phyloP scores from a whole-genome alignment of 306 rosid species.

The Alnus rubra region DNA sequence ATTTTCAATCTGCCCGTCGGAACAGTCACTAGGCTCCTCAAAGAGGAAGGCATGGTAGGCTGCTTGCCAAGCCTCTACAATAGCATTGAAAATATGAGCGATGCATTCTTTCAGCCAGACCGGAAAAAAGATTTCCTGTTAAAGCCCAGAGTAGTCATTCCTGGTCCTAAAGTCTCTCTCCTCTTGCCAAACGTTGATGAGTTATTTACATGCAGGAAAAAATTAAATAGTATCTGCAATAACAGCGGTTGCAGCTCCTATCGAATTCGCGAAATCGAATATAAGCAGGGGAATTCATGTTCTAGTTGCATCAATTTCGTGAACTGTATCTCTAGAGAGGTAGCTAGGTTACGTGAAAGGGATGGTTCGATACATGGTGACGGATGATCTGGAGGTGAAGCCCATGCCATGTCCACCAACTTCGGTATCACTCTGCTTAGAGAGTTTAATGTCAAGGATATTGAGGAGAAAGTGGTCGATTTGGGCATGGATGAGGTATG shows the following conservation, averaged over 20 bases:
- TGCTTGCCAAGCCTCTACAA: slow-evolving; percentile 10
- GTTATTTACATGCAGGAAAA: not conserved
- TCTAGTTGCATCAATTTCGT: too few relatives aligned
- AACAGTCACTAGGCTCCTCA: slow-evolving; percentile 2
- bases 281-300: too few relatives aligned
- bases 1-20: slow-evolving; percentile 14
- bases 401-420: slow-evolving; percentile 35
- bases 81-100: slow-evolving; percentile 6
- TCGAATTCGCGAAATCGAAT: too few relatives aligned
- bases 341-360: slow-evolving; percentile 33
- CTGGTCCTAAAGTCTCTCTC: not conserved
- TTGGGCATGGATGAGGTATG: slow-evolving; percentile 34
- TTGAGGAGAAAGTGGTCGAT: slow-evolving; percentile 31
- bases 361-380: slow-evolving; percentile 33
- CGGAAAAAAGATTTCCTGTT: not conserved
- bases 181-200: not conserved
- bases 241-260: too few relatives aligned
- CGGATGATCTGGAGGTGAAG: slow-evolving; percentile 38
- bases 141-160: not conserved
- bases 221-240: too few relatives aligned
- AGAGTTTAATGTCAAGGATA: slow-evolving; percentile 22
- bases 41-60: slow-evolving; percentile 6
- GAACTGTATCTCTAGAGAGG: not conserved
- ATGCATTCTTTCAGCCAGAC: not conserved
- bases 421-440: slow-evolving; percentile 3